Base-by-base conservation (phyloP, 805 yeast genomes). In the Wickerhamiella galacta region DNA sequence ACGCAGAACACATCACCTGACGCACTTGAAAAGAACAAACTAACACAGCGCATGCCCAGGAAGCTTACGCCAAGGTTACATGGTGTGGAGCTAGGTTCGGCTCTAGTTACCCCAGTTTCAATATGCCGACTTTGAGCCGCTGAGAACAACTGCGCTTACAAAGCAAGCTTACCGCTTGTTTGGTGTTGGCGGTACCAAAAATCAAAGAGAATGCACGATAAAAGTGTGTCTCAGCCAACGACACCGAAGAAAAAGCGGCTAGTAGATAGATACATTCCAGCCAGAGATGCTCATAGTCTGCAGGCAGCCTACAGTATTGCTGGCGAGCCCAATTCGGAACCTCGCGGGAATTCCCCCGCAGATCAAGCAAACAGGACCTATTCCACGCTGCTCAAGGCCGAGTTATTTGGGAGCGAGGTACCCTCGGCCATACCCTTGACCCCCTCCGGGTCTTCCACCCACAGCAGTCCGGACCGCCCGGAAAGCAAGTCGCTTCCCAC, bases 351-450 rank as follows among this genome's bases (percentile, higher is more conserved):
- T 81, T 74, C 47, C 76, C 75, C 43, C 93, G 80, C 47, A 17
- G 15, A 28, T 20, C 6, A 31, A 27, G 94, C 95, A 4, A 80
- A 80, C 50, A 61, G 77, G 41, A 80, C 93, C 0, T 90, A 85
- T 54, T 75, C 85, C 35, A 72, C 87, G 0, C 79, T 90, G 2
- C 58, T 90, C 30, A 77, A 79, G 45, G 79, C 92, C 21, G 98
- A 90, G 52, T 57, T 90, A 22, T 90, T 90, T 60, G 96, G 95
- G 11, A 90, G 77, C 48, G 70, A 78, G 39, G 70, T 81, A 3
- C 81, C 85, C 7, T 17, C 21, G 9, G 23, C 36, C 9, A 22
- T 30, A 3, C 37, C 41, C 16, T 30, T 30, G 4, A 15, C 33
- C 6, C 31, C 35, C 9, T 22, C 36, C 6, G 22, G 28, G 8